phyloP scores from a whole-genome alignment of 75 land plant species.

The Gnetum montanum region DNA sequence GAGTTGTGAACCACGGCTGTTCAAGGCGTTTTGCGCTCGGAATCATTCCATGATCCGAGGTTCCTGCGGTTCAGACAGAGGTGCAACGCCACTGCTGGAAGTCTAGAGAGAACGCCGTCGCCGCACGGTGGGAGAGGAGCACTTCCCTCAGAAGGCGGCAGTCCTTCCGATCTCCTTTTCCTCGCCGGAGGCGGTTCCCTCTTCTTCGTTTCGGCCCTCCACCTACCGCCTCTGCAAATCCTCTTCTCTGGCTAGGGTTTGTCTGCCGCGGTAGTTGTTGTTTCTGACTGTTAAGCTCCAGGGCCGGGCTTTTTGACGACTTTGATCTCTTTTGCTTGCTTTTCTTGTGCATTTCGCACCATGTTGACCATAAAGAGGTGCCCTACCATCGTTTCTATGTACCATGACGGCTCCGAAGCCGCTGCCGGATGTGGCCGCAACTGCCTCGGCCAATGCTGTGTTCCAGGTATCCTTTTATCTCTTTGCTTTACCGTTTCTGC shows the following conservation, averaged over 20 bases:
- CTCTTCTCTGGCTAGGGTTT: background rate
- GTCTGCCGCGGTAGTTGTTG: no score
- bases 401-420: slow-evolving; percentile 46
- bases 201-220: background rate
- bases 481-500: background rate
- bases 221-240: background rate
- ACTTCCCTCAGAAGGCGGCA: slow-evolving; percentile 71
- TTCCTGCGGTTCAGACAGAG: background rate
- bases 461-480: slow-evolving; percentile 42
- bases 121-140: slow-evolving; percentile 78
- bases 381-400: slow-evolving; percentile 67
- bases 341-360: background rate
- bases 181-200: slow-evolving; percentile 58
- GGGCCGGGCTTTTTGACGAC: no score
- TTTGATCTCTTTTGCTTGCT: no score
- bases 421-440: slow-evolving; percentile 72
- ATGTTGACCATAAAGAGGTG: slow-evolving; percentile 75
- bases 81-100: background rate
- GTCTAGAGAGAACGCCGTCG: slow-evolving; percentile 29
- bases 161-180: slow-evolving; percentile 73
- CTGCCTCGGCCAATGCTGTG: slow-evolving; percentile 81
- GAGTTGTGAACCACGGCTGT: slow-evolving; percentile 30
- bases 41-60: slow-evolving; percentile 5
- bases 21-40: slow-evolving; percentile 5
- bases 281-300: no score